phyloP scores from a whole-genome alignment of 2,329 filamentous ascomycete species.

The Hymenoscyphus scutula region DNA sequence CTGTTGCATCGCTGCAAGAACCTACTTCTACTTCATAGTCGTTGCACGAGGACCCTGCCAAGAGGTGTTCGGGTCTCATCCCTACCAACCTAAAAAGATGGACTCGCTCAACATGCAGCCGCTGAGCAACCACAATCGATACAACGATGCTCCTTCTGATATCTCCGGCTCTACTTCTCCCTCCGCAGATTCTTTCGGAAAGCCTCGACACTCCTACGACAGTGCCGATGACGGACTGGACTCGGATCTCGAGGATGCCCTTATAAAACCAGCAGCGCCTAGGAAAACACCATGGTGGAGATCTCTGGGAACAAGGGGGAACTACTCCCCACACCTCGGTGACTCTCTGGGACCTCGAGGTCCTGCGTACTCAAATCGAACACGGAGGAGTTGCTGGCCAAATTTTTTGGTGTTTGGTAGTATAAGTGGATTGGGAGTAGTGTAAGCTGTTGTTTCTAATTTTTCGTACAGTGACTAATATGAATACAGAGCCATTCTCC shows the following conservation, averaged over 20 bases:
- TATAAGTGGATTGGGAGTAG: constrained; percentile 38
- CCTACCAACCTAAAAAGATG: constrained; percentile 3
- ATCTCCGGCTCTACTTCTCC: constrained; percentile 5
- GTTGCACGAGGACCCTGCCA: constrained; percentile 9
- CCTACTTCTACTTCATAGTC: neutral
- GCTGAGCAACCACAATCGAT: constrained; percentile 10
- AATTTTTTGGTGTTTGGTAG: constrained; percentile 39
- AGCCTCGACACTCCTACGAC: constrained; percentile 14
- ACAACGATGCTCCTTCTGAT: constrained; percentile 10
- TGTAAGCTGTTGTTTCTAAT: constrained; percentile 35
- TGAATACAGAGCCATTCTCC: constrained; percentile 34
- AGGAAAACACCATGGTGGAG: constrained; percentile 7
- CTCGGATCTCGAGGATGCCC: constrained; percentile 17
- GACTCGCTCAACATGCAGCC: constrained; percentile 8
- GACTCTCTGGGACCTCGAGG: neutral
- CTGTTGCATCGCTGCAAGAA: neutral
- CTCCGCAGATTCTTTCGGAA: constrained; percentile 7
- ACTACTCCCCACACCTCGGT: neutral
- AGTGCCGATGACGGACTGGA: constrained; percentile 18
- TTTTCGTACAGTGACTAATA: constrained; percentile 9
- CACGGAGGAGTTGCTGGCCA: constrained; percentile 21
- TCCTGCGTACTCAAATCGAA: constrained; percentile 7
- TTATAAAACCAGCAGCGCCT: constrained; percentile 7
- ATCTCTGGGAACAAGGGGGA: neutral
- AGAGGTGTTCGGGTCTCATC: neutral